Percentiles rank a stretch among this genome's conserved stretches.
Evolutionary conservation across 371 early-diverging fungal genomes (phyloP).

Genomic region (Chytridium lagenaria): DNA sequence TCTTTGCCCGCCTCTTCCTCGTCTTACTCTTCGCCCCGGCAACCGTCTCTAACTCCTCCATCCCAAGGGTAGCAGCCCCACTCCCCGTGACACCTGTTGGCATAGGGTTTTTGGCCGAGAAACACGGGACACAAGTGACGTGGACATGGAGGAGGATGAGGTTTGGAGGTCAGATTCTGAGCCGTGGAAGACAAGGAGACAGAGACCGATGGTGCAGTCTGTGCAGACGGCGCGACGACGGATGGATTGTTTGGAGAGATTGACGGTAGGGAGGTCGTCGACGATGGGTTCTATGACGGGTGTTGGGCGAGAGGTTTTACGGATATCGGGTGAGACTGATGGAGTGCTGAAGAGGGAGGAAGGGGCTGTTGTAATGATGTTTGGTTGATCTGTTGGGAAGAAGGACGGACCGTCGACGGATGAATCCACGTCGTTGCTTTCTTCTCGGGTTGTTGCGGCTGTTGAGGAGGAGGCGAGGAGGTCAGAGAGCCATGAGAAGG

Average conservation of each 20-base stretch:
- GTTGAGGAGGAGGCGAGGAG: too few relatives aligned
- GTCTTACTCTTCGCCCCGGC: not conserved
- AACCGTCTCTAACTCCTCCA: too few relatives aligned
- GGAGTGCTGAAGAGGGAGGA: not conserved
- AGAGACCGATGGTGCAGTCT: not conserved
- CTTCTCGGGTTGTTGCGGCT: too few relatives aligned
- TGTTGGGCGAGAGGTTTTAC: not conserved
- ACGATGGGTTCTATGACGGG: not conserved
- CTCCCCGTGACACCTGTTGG: too few relatives aligned
- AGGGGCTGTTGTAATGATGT: too few relatives aligned
- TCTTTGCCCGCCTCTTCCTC: conserved; percentile 4
- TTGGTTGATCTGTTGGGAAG: too few relatives aligned
- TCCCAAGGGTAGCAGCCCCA: too few relatives aligned
- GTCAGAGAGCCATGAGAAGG: too few relatives aligned
- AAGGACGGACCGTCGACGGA: too few relatives aligned
- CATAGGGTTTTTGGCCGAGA: not conserved
- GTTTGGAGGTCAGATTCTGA: not conserved
- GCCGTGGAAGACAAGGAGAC: conserved; percentile 4
- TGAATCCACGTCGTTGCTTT: too few relatives aligned
- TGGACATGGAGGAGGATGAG: not conserved
- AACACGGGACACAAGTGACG: not conserved
- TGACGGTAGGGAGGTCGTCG: conserved; percentile 5
- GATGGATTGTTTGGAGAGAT: not conserved
- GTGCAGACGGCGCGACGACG: not conserved
- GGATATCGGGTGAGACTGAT: not conserved